phyloP scores from a whole-genome alignment of 148 eudicot species.

The Polygonum aviculare region DNA sequence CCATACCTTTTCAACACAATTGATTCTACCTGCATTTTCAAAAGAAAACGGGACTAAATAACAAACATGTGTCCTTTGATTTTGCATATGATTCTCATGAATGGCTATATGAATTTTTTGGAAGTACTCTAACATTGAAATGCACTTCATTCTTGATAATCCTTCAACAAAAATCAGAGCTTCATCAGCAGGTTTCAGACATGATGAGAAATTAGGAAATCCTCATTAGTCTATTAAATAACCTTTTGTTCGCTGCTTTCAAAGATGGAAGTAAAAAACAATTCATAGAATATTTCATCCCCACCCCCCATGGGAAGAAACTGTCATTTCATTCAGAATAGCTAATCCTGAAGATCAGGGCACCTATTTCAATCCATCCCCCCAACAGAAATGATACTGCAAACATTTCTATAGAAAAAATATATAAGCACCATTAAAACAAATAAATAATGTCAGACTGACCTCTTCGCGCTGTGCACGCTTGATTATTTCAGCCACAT shows the following conservation, averaged over 20 bases:
- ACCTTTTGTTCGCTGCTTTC: background rate
- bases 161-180: background rate
- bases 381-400: background rate
- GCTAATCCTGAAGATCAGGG: background rate
- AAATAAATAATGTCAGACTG: background rate
- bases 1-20: slow-evolving; percentile 75
- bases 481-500: background rate
- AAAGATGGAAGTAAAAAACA: background rate
- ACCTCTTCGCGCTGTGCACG: background rate
- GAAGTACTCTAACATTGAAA: background rate
- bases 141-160: background rate
- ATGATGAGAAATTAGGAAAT: background rate
- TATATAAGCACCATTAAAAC: background rate
- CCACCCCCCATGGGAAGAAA: background rate
- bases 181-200: background rate
- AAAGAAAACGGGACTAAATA: background rate
- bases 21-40: slow-evolving; percentile 59
- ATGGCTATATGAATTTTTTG: background rate
- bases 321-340: background rate
- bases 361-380: background rate
- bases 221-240: background rate
- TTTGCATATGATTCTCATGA: background rate
- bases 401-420: background rate
- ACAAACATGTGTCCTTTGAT: background rate
- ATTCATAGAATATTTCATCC: background rate